Evolutionary conservation across 2,329 filamentous ascomycete species (phyloP), one percentile per base, ranked within the genome.

Genomic region (Exophiala oligosperma): DNA sequence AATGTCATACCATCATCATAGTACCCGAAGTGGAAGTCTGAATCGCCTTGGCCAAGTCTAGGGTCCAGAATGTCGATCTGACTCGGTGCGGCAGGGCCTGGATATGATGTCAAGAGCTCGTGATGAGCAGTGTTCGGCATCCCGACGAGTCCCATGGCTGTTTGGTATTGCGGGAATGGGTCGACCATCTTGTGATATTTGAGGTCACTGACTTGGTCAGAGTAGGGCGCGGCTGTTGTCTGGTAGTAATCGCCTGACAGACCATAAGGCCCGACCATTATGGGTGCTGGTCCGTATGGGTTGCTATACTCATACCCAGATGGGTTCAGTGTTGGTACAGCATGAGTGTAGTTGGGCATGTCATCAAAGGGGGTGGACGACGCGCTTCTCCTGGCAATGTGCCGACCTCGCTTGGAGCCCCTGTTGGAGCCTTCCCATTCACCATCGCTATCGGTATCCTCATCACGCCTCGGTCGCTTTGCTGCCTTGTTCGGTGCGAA

Each of bases 401-500:
- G 57, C 17, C 63, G 64, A 56, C 63, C 63, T 11, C 64, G 60
- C 55, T 67, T 67, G 46, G 54, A 57, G 40, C 56, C 52, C 24
- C 51, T 62, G 49, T 46, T 50, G 12, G 64, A 66, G 12, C 63
- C 63, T 52, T 62, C 63, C 65, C 65, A 67, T 40, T 67, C 64
- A 4, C 49, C 52, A 50, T 67, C 65, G 29, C 62, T 64, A 54
- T 76, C 74, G 26, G 75, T 68, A 4, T 71, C 70, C 49, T 74
- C 71, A 9, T 70, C 70, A 57, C 55, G 71, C 71, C 54, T 70
- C 69, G 68, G 62, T 62, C 82, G 84, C 65, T 82, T 80, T 70
- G 51, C 78, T 14, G 79, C 74, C 74, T 94, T 96, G 67, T 88
- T 87, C 1, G 93, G 93, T 1, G 90, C 89, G 76, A 97, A 99